Conservation (phyloP, 371 early-diverging fungal species). For the Actinomortierella wolfii region DNA sequence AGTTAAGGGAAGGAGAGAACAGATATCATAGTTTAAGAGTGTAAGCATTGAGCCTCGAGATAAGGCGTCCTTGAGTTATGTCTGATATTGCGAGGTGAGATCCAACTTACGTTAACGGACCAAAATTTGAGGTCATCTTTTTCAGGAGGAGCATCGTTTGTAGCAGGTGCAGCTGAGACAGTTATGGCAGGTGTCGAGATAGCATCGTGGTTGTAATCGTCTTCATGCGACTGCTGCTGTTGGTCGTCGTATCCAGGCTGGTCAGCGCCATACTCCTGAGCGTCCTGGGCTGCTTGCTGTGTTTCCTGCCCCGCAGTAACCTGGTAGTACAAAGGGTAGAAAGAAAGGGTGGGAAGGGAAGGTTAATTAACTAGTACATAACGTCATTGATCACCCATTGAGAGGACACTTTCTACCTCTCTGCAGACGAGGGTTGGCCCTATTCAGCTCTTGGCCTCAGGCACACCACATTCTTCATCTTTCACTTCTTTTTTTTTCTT, state of each 20-base stretch:
- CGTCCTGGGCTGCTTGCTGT: slow-evolving; percentile 22
- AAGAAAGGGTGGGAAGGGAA: neutral
- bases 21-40: too few relatives aligned
- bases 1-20: neutral
- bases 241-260: slow-evolving; percentile 20
- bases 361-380: too few relatives aligned
- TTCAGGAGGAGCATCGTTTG: slow-evolving; percentile 26
- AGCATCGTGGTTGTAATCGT: slow-evolving; percentile 7
- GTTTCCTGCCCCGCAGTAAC: slow-evolving; percentile 44
- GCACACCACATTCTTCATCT: slow-evolving; percentile 2
- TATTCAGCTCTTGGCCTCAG: too few relatives aligned
- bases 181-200: slow-evolving; percentile 2
- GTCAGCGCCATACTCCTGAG: slow-evolving; percentile 30
- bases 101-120: slow-evolving; percentile 43
- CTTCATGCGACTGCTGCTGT: slow-evolving; percentile 22
- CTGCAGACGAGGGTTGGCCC: too few relatives aligned
- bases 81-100: too few relatives aligned
- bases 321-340: slow-evolving; percentile 6
- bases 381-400: too few relatives aligned
- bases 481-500: slow-evolving; percentile 1
- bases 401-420: too few relatives aligned
- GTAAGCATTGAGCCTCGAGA: too few relatives aligned
- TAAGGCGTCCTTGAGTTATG: too few relatives aligned
- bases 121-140: slow-evolving; percentile 44
- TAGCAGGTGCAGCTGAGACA: slow-evolving; percentile 10